Evolutionary conservation across 371 early-diverging fungal genomes (phyloP), one percentile per base, ranked within the genome.

Genomic region (Mucor piriformis): DNA sequence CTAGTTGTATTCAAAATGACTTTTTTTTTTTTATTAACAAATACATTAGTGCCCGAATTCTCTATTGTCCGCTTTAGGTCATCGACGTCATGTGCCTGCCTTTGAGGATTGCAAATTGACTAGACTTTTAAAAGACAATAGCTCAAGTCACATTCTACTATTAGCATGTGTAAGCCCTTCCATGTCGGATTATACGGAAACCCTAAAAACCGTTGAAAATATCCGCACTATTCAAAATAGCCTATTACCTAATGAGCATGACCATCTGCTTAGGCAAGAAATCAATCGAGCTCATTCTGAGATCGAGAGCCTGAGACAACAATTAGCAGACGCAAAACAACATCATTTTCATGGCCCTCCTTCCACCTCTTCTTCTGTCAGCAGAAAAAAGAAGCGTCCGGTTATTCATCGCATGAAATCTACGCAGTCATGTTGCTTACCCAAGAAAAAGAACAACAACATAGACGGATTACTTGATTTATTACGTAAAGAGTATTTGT

Each of bases 11-110:
- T n/a, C n/a, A n/a, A n/a, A n/a, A n/a, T n/a, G n/a, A n/a, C n/a
- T n/a, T n/a, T n/a, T n/a, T 38, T 15, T 38, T 16, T 38, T 38
- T 15, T 38, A 6, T 38, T 38, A 34, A 34, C 7, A 34, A 34
- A 34, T 8, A 34, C 34, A 11, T 15, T 38, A 38, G 38, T 16
- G 15, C n/a, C 13, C 99, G 13, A 97, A 98, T 50, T 99, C 97
- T 70, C 99, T 99, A 4, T 98, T 99, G 34, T 92, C 92, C 6
- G 98, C 98, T 2, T 81, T 99, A 29, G 91, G 90, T n/a, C 96
- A 95, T 58, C 83, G 90, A 57, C 66, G 73, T 8, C 88, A 92
- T 69, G 86, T 99, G 6, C 99, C 29, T 29, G 4, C 99, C 0
- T 99, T 93, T 71, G 82, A 98, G 59, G 97, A 99, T 69, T 91